Percentiles rank a stretch among this genome's conserved stretches.
phyloP scores from a whole-genome alignment of 306 rosid species.

The Albizia julibrissin region DNA sequence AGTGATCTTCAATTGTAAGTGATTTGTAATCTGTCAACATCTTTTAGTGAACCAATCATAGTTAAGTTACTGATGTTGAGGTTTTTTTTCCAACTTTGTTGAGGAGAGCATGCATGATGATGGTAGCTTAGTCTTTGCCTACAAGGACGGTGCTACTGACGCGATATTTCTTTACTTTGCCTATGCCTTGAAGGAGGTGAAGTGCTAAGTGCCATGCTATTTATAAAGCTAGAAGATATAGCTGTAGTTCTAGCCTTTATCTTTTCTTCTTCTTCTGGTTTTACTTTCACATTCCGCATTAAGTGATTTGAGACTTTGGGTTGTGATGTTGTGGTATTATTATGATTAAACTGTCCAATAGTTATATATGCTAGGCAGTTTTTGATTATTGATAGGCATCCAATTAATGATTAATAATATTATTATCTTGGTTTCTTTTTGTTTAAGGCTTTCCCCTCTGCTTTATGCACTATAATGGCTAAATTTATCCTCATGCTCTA shows the following conservation, averaged over 20 bases:
- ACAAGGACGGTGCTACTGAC: slow-evolving; percentile 81
- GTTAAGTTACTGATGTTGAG: neutral
- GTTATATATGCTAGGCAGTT: neutral
- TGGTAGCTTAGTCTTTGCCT: slow-evolving; percentile 64
- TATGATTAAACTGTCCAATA: neutral
- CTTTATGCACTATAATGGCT: neutral
- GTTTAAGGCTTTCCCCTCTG: neutral
- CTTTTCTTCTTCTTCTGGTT: slow-evolving; percentile 33
- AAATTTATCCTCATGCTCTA: neutral
- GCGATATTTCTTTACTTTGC: slow-evolving; percentile 74
- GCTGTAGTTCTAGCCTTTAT: slow-evolving; percentile 29
- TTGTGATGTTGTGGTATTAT: slow-evolving; percentile 15
- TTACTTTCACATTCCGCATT: slow-evolving; percentile 11
- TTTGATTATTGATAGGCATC: slow-evolving; percentile 4
- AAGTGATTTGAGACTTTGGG: slow-evolving; percentile 32
- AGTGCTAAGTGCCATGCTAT: slow-evolving; percentile 50
- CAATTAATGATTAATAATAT: neutral
- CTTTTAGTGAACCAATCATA: neutral
- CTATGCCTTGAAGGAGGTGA: slow-evolving; percentile 74
- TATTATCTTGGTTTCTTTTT: neutral
- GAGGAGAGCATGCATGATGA: slow-evolving; percentile 93
- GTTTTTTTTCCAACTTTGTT: slow-evolving; percentile 58
- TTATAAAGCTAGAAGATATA: slow-evolving; percentile 33
- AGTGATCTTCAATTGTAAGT: slow-evolving; percentile 81
- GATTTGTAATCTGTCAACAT: neutral